phyloP scores from a whole-genome alignment of 768 basidiomycete genomes.

The Tricholoma flavovirens region DNA sequence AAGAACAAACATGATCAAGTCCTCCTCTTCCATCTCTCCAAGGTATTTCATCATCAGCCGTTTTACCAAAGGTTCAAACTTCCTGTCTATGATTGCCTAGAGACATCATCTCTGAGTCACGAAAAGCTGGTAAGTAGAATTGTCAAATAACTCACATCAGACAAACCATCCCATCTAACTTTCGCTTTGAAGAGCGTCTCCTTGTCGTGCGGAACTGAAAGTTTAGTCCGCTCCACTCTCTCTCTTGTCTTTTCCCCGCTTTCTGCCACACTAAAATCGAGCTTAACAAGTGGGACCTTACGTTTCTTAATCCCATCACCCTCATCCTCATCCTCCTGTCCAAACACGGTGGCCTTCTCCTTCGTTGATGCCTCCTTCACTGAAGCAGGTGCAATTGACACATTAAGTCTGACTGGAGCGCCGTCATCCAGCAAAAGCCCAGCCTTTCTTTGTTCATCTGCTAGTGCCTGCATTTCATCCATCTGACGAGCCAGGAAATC shows the following conservation, averaged over 20 bases:
- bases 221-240: constrained; percentile 70
- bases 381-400: constrained; percentile 53
- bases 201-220: constrained; percentile 69
- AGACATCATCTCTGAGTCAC: not conserved
- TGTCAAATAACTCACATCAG: constrained; percentile 55
- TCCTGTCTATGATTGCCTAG: constrained; percentile 78
- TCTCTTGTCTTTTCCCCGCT: constrained; percentile 73
- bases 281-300: constrained; percentile 81
- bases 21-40: constrained; percentile 90
- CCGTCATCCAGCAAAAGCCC: constrained; percentile 90
- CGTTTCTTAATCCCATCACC: constrained; percentile 78
- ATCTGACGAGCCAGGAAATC: constrained; percentile 90
- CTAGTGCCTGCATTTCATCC: constrained; percentile 92
- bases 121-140: not conserved
- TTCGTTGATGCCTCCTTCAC: constrained; percentile 40
- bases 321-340: constrained; percentile 82
- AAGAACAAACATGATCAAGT: constrained; percentile 88
- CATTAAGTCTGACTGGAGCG: constrained; percentile 81
- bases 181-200: constrained; percentile 77
- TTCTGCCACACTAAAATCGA: constrained; percentile 85
- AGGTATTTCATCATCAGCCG: constrained; percentile 81
- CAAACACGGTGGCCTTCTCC: constrained; percentile 59
- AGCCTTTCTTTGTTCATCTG: constrained; percentile 85
- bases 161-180: constrained; percentile 88
- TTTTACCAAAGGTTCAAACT: constrained; percentile 81